A percentile compares a stretch with the other conserved stretches of the same genome.
Conservation (phyloP, 208 protist genomes). For the Crithidia brevicula region DNA sequence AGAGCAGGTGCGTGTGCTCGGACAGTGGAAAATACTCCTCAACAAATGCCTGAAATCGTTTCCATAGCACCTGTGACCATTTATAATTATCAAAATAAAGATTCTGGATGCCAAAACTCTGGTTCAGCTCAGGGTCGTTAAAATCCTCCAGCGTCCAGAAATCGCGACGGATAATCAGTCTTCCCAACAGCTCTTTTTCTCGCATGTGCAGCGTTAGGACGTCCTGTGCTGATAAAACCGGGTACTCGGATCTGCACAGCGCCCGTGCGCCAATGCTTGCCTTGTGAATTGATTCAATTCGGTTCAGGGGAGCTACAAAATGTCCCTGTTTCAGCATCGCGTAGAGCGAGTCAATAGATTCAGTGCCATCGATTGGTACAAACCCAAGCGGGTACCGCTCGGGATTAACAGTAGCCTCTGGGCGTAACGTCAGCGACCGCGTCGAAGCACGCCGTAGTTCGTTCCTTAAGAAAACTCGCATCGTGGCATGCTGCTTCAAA, state of each 20-base stretch:
- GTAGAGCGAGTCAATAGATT: slow-evolving; percentile 82
- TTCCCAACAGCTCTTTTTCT: slow-evolving; percentile 65
- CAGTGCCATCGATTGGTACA: slow-evolving; percentile 77
- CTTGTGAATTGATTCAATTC: slow-evolving; percentile 81
- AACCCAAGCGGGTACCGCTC: slow-evolving; percentile 74
- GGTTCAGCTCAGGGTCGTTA: slow-evolving; percentile 88
- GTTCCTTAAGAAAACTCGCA: not conserved
- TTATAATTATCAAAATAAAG: slow-evolving; percentile 93
- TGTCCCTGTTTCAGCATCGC: slow-evolving; percentile 72
- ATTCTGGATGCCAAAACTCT: slow-evolving; percentile 90
- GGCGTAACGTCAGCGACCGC: slow-evolving; percentile 35
- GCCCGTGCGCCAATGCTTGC: slow-evolving; percentile 51
- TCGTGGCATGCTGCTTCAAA: no score
- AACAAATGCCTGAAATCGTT: slow-evolving; percentile 82
- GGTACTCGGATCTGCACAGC: slow-evolving; percentile 71
- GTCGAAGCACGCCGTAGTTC: not conserved
- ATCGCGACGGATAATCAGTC: slow-evolving; percentile 80
- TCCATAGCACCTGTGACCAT: slow-evolving; percentile 90
- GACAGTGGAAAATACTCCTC: slow-evolving; percentile 84
- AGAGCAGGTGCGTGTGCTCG: slow-evolving; percentile 83
- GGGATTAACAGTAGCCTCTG: slow-evolving; percentile 40
- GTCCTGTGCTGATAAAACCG: slow-evolving; percentile 56
- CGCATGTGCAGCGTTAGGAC: slow-evolving; percentile 40
- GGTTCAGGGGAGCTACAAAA: slow-evolving; percentile 77
- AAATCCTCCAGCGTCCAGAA: slow-evolving; percentile 90